These are phyloP conservation scores for Starmera pachycereana DNA, from an alignment of 805 yeast species.

Conservation along the genomic window DNA sequence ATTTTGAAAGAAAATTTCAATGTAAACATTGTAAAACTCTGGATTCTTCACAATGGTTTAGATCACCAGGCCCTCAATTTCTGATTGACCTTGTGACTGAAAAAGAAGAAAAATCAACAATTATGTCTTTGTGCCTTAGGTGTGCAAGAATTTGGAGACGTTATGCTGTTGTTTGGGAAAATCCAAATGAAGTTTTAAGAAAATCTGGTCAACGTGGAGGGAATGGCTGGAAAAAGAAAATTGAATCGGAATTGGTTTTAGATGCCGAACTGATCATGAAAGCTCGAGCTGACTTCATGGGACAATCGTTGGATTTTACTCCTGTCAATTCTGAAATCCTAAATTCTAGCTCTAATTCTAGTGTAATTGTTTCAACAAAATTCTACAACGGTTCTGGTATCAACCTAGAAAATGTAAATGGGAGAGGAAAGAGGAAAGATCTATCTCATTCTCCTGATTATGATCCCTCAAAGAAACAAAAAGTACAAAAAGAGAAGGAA, in stretches of 20 bases:
- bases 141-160: conserved; percentile 91
- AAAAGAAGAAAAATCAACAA: conserved; percentile 9
- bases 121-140: conserved; percentile 65
- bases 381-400: too few species aligned
- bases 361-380: background rate
- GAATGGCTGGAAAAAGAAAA: conserved; percentile 44
- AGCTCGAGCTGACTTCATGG: conserved; percentile 17
- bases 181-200: conserved; percentile 55
- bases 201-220: conserved; percentile 32
- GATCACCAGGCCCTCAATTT: conserved; percentile 52
- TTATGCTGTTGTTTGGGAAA: conserved; percentile 82
- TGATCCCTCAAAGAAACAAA: background rate
- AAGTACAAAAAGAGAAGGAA: too few species aligned
- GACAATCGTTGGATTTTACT: conserved; percentile 12
- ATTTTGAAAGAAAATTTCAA: conserved; percentile 30
- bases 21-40: conserved; percentile 68
- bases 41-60: conserved; percentile 53
- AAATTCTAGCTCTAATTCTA: too few species aligned
- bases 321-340: conserved; percentile 6
- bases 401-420: background rate
- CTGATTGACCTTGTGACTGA: conserved; percentile 22
- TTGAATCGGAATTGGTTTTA: conserved; percentile 56
- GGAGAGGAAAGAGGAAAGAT: background rate
- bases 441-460: background rate
- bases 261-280: conserved; percentile 49